Percentiles rank a stretch among this genome's conserved stretches.
Conservation (phyloP, 192 early-diverging fungal genomes). For the Entrophospora sp. region DNA sequence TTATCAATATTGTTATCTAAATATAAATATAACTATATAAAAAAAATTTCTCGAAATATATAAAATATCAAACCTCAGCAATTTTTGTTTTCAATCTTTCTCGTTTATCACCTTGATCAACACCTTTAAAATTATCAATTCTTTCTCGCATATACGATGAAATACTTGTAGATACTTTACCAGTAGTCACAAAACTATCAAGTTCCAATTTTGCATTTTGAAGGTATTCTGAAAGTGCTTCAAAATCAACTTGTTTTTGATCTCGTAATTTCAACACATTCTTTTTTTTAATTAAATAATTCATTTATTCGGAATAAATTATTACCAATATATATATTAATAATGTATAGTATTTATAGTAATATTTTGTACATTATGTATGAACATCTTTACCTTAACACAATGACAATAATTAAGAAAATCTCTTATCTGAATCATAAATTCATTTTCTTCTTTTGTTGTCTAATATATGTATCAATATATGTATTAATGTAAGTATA, state of each 20-base stretch:
- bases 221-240: slow-evolving; percentile 75
- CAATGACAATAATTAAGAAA: slow-evolving; percentile 75
- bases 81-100: slow-evolving; percentile 70
- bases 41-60: neutral
- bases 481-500: neutral
- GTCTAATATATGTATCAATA: slow-evolving; percentile 23
- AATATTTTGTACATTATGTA: too few species aligned
- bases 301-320: too few species aligned
- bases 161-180: slow-evolving; percentile 46
- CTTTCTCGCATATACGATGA: slow-evolving; percentile 80
- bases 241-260: slow-evolving; percentile 94
- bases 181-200: slow-evolving; percentile 60
- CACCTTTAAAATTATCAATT: slow-evolving; percentile 79
- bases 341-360: too few species aligned
- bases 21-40: neutral
- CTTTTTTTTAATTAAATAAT: slow-evolving; percentile 40
- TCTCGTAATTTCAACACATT: slow-evolving; percentile 73
- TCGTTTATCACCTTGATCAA: slow-evolving; percentile 74
- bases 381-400: slow-evolving; percentile 60
- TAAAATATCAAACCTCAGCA: slow-evolving; percentile 41
- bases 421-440: slow-evolving; percentile 72
- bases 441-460: slow-evolving; percentile 54
- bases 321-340: neutral
- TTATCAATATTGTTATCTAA: neutral
- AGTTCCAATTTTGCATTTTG: slow-evolving; percentile 63